These are phyloP conservation scores for Dinochytrium kinnereticum DNA, from an alignment of 371 early-diverging fungal species.

Conservation along the genomic window DNA sequence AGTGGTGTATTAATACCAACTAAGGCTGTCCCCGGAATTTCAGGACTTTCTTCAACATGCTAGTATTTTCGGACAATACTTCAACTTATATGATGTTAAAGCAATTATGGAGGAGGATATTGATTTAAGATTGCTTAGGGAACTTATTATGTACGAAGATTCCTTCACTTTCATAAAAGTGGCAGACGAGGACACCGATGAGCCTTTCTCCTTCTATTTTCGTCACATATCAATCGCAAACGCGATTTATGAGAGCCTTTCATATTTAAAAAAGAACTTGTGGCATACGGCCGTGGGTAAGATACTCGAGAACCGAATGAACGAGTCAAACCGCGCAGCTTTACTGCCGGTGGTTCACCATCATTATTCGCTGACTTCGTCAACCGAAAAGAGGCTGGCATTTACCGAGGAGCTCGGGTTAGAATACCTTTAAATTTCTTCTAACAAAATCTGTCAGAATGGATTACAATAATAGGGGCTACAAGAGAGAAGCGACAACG, in stretches of 20 bases:
- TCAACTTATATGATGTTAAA: not conserved
- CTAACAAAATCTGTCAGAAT: not conserved
- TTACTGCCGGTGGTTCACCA: not conserved
- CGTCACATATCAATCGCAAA: not conserved
- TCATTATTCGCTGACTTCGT: not conserved
- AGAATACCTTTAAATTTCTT: not conserved
- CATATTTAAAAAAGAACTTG: not conserved
- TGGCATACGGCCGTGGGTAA: not conserved
- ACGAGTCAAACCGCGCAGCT: not conserved
- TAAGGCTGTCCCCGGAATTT: constrained; percentile 1
- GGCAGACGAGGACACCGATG: not conserved
- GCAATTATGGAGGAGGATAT: not conserved
- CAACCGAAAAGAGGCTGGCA: not conserved
- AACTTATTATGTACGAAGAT: not conserved
- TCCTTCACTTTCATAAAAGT: not conserved
- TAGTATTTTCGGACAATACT: constrained; percentile 11
- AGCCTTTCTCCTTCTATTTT: not conserved
- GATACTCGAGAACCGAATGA: not conserved
- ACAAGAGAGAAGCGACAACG: not conserved
- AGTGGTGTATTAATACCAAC: too few species aligned
- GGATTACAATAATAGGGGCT: not conserved
- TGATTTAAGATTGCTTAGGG: not conserved
- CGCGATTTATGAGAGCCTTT: not conserved
- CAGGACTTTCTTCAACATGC: not conserved
- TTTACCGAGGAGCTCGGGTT: not conserved